Conservation (phyloP, 148 eudicot species). For the Nyssa sinensis region DNA sequence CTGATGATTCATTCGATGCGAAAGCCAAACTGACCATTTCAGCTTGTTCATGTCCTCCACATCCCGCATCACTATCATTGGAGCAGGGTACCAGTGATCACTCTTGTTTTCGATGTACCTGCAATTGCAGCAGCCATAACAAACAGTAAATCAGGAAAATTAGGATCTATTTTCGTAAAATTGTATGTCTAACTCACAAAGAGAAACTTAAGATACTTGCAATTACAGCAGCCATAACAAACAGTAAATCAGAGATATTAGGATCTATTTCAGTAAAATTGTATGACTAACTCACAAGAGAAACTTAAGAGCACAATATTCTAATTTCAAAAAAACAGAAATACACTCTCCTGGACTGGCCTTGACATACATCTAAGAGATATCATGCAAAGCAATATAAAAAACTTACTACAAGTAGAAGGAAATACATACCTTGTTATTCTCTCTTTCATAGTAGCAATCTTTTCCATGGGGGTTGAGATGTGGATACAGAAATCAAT, state of each 20-base stretch:
- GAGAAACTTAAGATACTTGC: background rate
- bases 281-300: too few relatives aligned
- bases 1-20: slow-evolving; percentile 71
- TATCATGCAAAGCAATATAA: background rate
- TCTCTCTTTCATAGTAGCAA: slow-evolving; percentile 66
- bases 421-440: slow-evolving; percentile 49
- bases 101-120: slow-evolving; percentile 62
- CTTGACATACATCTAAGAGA: background rate
- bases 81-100: slow-evolving; percentile 72
- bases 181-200: background rate
- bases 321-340: too few relatives aligned
- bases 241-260: too few relatives aligned
- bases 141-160: background rate
- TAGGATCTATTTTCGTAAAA: background rate
- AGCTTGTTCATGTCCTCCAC: slow-evolving; percentile 74
- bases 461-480: slow-evolving; percentile 72
- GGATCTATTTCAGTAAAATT: too few relatives aligned
- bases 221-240: too few relatives aligned
- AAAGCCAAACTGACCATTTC: slow-evolving; percentile 64
- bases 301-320: too few relatives aligned
- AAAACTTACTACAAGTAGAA: too few relatives aligned
- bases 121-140: slow-evolving; percentile 5
- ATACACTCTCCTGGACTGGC: background rate
- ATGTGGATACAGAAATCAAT: slow-evolving; percentile 65
- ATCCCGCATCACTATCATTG: slow-evolving; percentile 63